These are phyloP conservation scores for Emergomyces pasteurianus DNA, from an alignment of 2,329 filamentous ascomycete genomes.

Conservation along the genomic window DNA sequence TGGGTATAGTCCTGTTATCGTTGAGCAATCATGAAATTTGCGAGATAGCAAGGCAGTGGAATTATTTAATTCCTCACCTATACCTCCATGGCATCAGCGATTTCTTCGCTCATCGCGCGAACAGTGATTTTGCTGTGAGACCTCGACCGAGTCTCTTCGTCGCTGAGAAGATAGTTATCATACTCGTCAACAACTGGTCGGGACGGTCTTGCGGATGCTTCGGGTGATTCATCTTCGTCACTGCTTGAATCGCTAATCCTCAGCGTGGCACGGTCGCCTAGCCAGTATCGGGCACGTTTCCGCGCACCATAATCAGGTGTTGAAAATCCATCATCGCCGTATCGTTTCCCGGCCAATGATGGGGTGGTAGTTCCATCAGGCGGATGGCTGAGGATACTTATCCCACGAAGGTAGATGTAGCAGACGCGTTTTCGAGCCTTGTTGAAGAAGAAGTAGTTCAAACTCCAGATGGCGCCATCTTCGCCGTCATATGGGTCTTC, in stretches of 20 bases:
- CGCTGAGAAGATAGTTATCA: constrained; percentile 33
- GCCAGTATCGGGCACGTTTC: constrained; percentile 82
- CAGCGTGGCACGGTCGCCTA: constrained; percentile 51
- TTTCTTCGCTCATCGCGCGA: constrained; percentile 42
- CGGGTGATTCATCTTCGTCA: constrained; percentile 12
- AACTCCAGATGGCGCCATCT: constrained; percentile 85
- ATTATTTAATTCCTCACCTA: constrained; percentile 15
- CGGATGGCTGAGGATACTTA: constrained; percentile 58
- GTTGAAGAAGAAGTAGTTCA: constrained; percentile 98
- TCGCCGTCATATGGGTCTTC: constrained; percentile 89
- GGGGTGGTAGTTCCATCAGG: constrained; percentile 36
- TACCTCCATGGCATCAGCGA: constrained; percentile 43
- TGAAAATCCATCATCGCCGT: constrained; percentile 37
- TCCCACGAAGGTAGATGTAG: constrained; percentile 84
- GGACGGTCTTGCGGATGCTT: constrained; percentile 9
- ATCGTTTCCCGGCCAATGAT: constrained; percentile 31
- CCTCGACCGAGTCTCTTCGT: constrained; percentile 31
- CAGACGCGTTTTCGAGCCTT: constrained; percentile 82
- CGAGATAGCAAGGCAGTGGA: neutral
- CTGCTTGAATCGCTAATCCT: constrained; percentile 14
- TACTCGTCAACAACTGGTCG: constrained; percentile 28
- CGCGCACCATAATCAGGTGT: constrained; percentile 47
- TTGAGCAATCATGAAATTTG: neutral
- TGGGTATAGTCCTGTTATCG: neutral
- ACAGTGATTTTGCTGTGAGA: constrained; percentile 33